A percentile compares a stretch with the other conserved stretches of the same genome.
These are phyloP conservation scores for Arctostaphylos glauca DNA, from an alignment of 148 eudicot genomes.

Conservation along the genomic window DNA sequence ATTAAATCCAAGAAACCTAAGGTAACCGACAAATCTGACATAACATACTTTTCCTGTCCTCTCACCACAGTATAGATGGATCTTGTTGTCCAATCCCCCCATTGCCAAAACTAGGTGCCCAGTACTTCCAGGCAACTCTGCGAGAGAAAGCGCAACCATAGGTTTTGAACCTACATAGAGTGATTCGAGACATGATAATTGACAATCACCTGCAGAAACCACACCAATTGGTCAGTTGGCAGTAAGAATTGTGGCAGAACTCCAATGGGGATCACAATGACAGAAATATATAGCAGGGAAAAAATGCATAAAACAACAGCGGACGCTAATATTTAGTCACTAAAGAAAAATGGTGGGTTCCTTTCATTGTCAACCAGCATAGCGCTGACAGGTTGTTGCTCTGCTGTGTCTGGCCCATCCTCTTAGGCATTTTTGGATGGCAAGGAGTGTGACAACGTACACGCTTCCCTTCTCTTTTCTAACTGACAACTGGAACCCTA, in stretches of 20 bases:
- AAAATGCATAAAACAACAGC: neutral
- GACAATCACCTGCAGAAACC: conserved; percentile 58
- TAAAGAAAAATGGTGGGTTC: neutral
- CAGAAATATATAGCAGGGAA: neutral
- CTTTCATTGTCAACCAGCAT: neutral
- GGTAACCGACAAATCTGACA: neutral
- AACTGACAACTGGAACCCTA: too few relatives aligned
- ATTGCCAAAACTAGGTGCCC: conserved; percentile 69
- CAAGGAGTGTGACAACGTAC: too few relatives aligned
- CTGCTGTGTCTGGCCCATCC: too few relatives aligned
- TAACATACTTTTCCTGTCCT: conserved; percentile 71
- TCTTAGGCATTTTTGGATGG: too few relatives aligned
- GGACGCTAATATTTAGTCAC: neutral
- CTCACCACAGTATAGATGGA: conserved; percentile 83
- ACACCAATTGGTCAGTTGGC: conserved; percentile 2
- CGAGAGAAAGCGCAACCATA: conserved; percentile 85
- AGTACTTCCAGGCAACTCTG: conserved; percentile 61
- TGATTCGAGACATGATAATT: conserved; percentile 58
- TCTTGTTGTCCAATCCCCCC: conserved; percentile 93
- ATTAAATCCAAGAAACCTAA: neutral
- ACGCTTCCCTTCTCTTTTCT: too few relatives aligned
- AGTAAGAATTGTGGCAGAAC: neutral
- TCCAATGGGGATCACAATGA: neutral
- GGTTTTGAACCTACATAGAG: conserved; percentile 71
- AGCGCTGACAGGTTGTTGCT: too few relatives aligned